A percentile compares a stretch with the other conserved stretches of the same genome.
These are phyloP conservation scores for Trametes meyenii DNA, from an alignment of 768 basidiomycete genomes.

Conservation along the genomic window DNA sequence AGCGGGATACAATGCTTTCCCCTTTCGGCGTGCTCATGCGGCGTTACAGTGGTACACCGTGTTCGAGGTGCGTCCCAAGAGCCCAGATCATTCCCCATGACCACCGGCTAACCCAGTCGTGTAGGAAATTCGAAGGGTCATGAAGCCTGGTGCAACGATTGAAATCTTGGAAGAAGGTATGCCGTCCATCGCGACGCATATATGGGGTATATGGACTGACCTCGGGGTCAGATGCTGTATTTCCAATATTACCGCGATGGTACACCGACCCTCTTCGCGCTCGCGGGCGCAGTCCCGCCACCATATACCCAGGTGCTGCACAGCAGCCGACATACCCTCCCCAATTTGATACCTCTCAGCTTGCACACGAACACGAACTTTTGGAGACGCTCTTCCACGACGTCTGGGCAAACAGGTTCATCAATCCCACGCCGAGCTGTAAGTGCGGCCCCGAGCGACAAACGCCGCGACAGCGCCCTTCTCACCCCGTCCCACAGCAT, in stretches of 20 bases:
- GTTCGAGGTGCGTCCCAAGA: constrained; percentile 54
- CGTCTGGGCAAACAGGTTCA: constrained; percentile 71
- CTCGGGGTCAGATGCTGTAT: constrained; percentile 59
- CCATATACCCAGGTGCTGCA: constrained; percentile 52
- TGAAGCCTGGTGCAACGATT: constrained; percentile 68
- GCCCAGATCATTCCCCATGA: not conserved
- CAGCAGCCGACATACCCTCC: constrained; percentile 36
- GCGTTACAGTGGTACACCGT: constrained; percentile 61
- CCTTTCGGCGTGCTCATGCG: constrained; percentile 1
- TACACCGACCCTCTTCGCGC: constrained; percentile 71
- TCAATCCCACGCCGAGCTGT: constrained; percentile 73
- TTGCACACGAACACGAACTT: constrained; percentile 66
- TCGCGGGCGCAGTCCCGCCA: constrained; percentile 42
- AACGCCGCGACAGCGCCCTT: too few relatives aligned
- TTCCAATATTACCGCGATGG: constrained; percentile 77
- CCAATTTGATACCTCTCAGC: constrained; percentile 8
- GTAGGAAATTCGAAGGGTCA: constrained; percentile 73
- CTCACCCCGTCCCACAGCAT: constrained; percentile 42
- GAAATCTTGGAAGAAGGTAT: constrained; percentile 77
- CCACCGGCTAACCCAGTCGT: constrained; percentile 1
- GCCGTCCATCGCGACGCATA: too few relatives aligned
- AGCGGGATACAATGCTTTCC: constrained; percentile 3
- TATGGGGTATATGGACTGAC: not conserved
- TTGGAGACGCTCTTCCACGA: constrained; percentile 68
- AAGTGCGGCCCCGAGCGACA: constrained; percentile 24